Base-by-base conservation (phyloP, 169 alveolate genomes). In the Plasmodium relictum region DNA sequence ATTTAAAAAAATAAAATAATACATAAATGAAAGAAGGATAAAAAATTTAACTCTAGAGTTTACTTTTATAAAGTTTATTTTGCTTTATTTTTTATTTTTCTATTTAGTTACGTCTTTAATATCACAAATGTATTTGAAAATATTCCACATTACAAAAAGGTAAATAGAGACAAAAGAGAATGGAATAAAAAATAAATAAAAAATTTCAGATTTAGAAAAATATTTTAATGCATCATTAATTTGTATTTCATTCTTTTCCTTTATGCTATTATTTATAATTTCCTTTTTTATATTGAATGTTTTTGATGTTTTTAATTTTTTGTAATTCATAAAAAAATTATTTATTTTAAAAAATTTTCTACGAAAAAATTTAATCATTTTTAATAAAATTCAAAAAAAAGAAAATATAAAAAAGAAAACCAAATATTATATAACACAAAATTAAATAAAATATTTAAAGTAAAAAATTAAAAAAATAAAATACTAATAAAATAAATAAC, bases 51-150 rank as follows among this genome's bases (percentile, higher is more conserved):
- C 5, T 4, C 8, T 58, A 1, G 2, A 16, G 0, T 61, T 24
- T 14, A 0, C 12, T 6, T 59, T 59, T 59, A 0, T 16, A 0
- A 20, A 20, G 16, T 24, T 59, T 59, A 16, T 59, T 59, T 20
- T 20, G 18, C 18, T 58, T 58, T 20, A 16, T 58, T 52, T 71
- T 71, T n/a, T 37, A 8, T 72, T 52, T 16, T n/a, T 54, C 10
- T 52, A 12, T n/a, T 14, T 24, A 1, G 74, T 78, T 58, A 78
- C 89, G 63, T 78, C 89, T 24, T 56, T 37, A 20, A 78, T 22
- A 37, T 66, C 89, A 50, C 89, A 78, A 44, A 78, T 78, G 48
- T 78, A 78, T 42, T 78, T 78, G 61, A 78, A 78, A 31, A 78
- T 9, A 24, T 68, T 78, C 89, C 89, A 78, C 89, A 78, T 62